These are phyloP conservation scores for Gastrolobium bilobum DNA, from an alignment of 306 rosid genomes.

Conservation along the genomic window DNA sequence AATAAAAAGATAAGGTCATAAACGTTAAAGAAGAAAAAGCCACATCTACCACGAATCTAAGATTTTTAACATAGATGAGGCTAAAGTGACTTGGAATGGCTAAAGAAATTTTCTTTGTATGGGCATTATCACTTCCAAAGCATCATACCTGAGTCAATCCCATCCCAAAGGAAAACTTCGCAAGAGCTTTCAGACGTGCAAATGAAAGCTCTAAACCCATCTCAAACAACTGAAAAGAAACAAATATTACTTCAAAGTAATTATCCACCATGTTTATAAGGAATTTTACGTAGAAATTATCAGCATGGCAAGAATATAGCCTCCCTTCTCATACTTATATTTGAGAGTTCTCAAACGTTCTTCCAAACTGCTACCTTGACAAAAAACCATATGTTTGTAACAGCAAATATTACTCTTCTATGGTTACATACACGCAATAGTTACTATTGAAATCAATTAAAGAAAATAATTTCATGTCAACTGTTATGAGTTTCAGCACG, in stretches of 20 bases:
- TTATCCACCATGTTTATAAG: slow-evolving; percentile 18
- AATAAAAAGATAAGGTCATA: neutral
- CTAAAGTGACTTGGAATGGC: slow-evolving; percentile 30
- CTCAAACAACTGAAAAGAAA: slow-evolving; percentile 87
- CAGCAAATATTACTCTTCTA: neutral
- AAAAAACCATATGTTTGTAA: no score
- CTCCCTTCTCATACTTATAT: slow-evolving; percentile 3
- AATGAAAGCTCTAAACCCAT: slow-evolving; percentile 99
- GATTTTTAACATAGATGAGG: neutral
- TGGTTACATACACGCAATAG: slow-evolving; percentile 22
- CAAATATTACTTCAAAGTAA: slow-evolving; percentile 41
- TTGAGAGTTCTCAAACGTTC: slow-evolving; percentile 27
- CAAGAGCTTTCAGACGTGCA: slow-evolving; percentile 98
- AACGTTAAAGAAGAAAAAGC: slow-evolving; percentile 22
- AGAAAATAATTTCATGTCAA: neutral
- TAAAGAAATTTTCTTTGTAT: slow-evolving; percentile 16
- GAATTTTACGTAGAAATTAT: slow-evolving; percentile 4
- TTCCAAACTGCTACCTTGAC: neutral
- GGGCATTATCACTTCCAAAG: slow-evolving; percentile 37
- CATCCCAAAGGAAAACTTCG: slow-evolving; percentile 95
- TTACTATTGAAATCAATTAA: slow-evolving; percentile 10
- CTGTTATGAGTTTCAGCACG: neutral
- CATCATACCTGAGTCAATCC: slow-evolving; percentile 92
- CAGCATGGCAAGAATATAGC: slow-evolving; percentile 19
- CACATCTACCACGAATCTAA: neutral